Evolutionary conservation across 192 early-diverging fungal genomes (phyloP).

Genomic region (Mortierella alpina): DNA sequence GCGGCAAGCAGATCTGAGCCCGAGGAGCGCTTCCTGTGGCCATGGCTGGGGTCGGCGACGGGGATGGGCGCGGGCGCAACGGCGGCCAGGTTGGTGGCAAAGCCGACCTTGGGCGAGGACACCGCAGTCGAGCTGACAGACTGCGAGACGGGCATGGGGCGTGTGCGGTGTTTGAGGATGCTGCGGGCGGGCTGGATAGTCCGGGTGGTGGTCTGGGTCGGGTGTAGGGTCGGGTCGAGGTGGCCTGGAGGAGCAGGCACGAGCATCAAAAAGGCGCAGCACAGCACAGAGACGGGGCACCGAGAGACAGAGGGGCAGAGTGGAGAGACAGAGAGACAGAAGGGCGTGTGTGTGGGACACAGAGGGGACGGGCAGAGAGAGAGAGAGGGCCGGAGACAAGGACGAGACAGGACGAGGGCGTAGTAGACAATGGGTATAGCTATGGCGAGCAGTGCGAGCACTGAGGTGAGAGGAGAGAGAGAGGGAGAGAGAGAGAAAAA

Average conservation of each 20-base stretch:
- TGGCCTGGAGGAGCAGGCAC: too few relatives aligned
- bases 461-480: too few relatives aligned
- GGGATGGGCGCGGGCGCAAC: not conserved
- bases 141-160: conserved; percentile 40
- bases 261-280: too few relatives aligned
- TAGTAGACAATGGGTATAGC: not conserved
- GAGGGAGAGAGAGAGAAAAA: too few relatives aligned
- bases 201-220: too few relatives aligned
- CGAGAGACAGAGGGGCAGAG: not conserved
- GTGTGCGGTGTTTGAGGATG: not conserved
- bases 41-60: not conserved
- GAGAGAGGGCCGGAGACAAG: too few relatives aligned
- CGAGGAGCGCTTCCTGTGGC: conserved; percentile 32
- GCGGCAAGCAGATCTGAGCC: conserved; percentile 14
- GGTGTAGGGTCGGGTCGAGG: too few relatives aligned
- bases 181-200: not conserved
- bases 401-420: not conserved
- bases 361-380: too few relatives aligned
- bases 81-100: not conserved
- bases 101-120: conserved; percentile 20
- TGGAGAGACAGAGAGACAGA: not conserved
- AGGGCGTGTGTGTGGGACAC: not conserved
- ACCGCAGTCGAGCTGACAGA: conserved; percentile 6
- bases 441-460: too few relatives aligned
- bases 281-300: too few relatives aligned